Evolutionary conservation across 2,329 filamentous ascomycete species (phyloP).

Genomic region (Lojkania enalia): DNA sequence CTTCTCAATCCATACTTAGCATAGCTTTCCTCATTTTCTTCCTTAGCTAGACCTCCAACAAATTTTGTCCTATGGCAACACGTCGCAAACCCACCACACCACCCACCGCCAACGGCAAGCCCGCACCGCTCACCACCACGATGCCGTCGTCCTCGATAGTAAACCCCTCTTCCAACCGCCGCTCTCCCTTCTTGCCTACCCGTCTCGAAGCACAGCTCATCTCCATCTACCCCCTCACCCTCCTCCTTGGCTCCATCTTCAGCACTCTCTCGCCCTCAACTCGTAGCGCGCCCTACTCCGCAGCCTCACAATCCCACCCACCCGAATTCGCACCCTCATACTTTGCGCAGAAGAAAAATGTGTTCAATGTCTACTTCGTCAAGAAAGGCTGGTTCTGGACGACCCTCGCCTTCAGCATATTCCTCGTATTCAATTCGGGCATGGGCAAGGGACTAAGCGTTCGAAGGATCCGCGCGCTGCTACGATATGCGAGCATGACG

Average conservation of each 20-base stretch:
- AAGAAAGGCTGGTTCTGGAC: constrained; percentile 96
- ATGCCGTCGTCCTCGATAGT: constrained; percentile 27
- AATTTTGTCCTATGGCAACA: too few species aligned
- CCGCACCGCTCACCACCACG: constrained; percentile 25
- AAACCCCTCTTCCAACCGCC: constrained; percentile 29
- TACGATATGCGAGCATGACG: constrained; percentile 75
- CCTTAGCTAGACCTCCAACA: too few species aligned
- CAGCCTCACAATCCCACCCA: constrained; percentile 64
- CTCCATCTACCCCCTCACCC: constrained; percentile 72
- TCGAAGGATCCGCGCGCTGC: constrained; percentile 59
- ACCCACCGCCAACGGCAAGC: constrained; percentile 17
- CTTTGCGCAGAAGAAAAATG: constrained; percentile 90
- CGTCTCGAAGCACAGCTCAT: constrained; percentile 68
- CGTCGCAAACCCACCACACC: constrained; percentile 30
- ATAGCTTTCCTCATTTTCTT: too few species aligned
- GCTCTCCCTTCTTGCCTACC: constrained; percentile 69
- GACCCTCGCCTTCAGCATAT: constrained; percentile 70
- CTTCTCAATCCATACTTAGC: too few species aligned
- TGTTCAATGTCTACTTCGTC: constrained; percentile 92
- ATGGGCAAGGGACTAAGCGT: constrained; percentile 49
- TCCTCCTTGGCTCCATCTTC: constrained; percentile 82
- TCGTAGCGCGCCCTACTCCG: constrained; percentile 63
- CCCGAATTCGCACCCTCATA: constrained; percentile 70
- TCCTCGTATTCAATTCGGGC: constrained; percentile 69
- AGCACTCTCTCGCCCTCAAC: constrained; percentile 75